These are phyloP conservation scores for Rehmannia glutinosa DNA, from an alignment of 257 asterid genomes.

Conservation along the genomic window DNA sequence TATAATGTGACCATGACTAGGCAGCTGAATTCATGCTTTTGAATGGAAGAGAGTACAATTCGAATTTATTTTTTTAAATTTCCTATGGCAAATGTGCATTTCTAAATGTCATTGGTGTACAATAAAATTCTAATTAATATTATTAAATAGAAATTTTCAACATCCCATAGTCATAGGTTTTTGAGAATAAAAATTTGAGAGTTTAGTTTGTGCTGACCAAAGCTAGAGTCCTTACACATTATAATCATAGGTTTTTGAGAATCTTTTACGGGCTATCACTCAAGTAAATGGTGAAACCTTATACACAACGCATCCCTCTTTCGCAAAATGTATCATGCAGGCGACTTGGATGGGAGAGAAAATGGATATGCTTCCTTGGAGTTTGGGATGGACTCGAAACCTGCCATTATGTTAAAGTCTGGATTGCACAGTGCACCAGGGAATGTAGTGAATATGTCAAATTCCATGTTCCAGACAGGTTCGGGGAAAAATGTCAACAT, in stretches of 20 bases:
- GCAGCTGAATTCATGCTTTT: constrained; percentile 1
- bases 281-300: not conserved
- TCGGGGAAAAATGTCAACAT: constrained; percentile 74
- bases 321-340: constrained; percentile 37
- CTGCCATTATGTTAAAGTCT: constrained; percentile 27
- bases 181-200: too few species aligned
- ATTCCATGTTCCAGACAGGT: constrained; percentile 57
- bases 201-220: not conserved
- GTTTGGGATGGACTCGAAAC: constrained; percentile 21
- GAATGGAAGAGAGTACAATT: not conserved
- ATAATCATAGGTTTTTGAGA: not conserved
- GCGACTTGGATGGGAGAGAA: constrained; percentile 32
- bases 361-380: constrained; percentile 29
- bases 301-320: not conserved
- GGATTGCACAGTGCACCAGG: constrained; percentile 24
- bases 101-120: not conserved
- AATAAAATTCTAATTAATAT: not conserved
- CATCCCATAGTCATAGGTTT: not conserved
- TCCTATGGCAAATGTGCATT: not conserved
- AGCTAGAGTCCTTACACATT: not conserved
- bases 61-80: not conserved
- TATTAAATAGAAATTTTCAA: not conserved
- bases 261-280: not conserved
- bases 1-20: not conserved
- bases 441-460: constrained; percentile 25